Percentiles rank a stretch among this genome's conserved stretches.
phyloP scores from a whole-genome alignment of 148 eudicot genomes.

The Oxyria digyna region DNA sequence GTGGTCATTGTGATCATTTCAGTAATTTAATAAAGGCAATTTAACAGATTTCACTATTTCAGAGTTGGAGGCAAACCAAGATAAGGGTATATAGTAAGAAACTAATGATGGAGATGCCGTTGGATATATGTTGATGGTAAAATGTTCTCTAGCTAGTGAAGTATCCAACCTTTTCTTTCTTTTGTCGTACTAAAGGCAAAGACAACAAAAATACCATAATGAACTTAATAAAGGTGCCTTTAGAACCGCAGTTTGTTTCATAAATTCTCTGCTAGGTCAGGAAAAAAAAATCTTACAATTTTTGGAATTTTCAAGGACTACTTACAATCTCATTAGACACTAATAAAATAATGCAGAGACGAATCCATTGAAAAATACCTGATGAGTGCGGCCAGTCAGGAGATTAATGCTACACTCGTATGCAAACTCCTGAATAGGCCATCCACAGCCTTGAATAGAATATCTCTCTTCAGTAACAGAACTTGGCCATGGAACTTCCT shows the following conservation, averaged over 20 bases:
- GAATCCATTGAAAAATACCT: conserved; percentile 38
- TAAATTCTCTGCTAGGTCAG: not conserved
- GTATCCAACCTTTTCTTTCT: not conserved
- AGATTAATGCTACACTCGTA: conserved; percentile 85
- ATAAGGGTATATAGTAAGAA: not conserved
- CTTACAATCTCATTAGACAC: not conserved
- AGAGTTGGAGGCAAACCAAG: not conserved
- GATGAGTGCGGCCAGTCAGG: conserved; percentile 93
- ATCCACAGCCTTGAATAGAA: conserved; percentile 54
- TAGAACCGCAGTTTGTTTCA: not conserved
- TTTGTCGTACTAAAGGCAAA: not conserved
- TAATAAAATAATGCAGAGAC: not conserved
- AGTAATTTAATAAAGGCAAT: not conserved
- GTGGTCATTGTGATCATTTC: not conserved
- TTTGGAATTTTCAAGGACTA: not conserved
- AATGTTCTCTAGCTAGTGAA: not conserved
- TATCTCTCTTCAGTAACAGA: conserved; percentile 30
- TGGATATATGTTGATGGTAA: not conserved
- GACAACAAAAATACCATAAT: not conserved
- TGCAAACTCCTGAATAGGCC: conserved; percentile 71
- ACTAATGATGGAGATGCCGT: not conserved
- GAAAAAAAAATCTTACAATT: not conserved
- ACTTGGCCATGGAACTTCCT: conserved; percentile 77
- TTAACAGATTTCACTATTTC: not conserved
- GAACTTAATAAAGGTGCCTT: not conserved